Evolutionary conservation across 2,329 filamentous ascomycete genomes (phyloP).

Genomic region (Stagonosporopsis rhizophila): DNA sequence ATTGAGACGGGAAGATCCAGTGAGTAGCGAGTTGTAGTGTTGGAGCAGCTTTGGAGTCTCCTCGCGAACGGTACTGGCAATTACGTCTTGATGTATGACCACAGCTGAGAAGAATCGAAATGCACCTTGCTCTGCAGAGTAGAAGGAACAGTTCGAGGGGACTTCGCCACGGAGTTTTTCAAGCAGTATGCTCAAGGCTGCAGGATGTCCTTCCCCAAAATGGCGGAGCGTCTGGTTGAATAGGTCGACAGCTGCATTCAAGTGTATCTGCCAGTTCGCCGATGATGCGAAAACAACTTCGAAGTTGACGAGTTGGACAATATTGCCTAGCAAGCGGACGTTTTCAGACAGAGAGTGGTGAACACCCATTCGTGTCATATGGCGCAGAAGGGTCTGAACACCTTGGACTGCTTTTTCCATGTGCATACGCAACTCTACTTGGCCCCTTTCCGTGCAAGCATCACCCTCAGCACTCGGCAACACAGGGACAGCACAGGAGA

Average conservation of each 20-base stretch:
- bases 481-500: slow-evolving; percentile 6
- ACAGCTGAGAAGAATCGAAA: slow-evolving; percentile 48
- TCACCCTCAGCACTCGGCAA: background rate
- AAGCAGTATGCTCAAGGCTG: slow-evolving; percentile 20
- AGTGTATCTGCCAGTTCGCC: slow-evolving; percentile 60
- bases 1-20: slow-evolving; percentile 27
- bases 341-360: slow-evolving; percentile 1
- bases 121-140: slow-evolving; percentile 46
- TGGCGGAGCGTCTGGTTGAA: slow-evolving; percentile 52
- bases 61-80: slow-evolving; percentile 45
- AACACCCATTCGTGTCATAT: background rate
- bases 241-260: slow-evolving; percentile 59
- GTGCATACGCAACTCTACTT: slow-evolving; percentile 1
- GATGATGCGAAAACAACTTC: slow-evolving; percentile 57
- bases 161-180: slow-evolving; percentile 8
- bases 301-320: slow-evolving; percentile 63
- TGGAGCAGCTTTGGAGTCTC: slow-evolving; percentile 40
- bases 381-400: slow-evolving; percentile 1
- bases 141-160: slow-evolving; percentile 16
- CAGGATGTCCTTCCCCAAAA: slow-evolving; percentile 3
- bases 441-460: background rate
- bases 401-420: slow-evolving; percentile 6
- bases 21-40: slow-evolving; percentile 32
- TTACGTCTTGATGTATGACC: slow-evolving; percentile 47
- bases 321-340: slow-evolving; percentile 55